These are phyloP conservation scores for Colletotrichum musae DNA, from an alignment of 2,329 filamentous ascomycete species.

Conservation along the genomic window DNA sequence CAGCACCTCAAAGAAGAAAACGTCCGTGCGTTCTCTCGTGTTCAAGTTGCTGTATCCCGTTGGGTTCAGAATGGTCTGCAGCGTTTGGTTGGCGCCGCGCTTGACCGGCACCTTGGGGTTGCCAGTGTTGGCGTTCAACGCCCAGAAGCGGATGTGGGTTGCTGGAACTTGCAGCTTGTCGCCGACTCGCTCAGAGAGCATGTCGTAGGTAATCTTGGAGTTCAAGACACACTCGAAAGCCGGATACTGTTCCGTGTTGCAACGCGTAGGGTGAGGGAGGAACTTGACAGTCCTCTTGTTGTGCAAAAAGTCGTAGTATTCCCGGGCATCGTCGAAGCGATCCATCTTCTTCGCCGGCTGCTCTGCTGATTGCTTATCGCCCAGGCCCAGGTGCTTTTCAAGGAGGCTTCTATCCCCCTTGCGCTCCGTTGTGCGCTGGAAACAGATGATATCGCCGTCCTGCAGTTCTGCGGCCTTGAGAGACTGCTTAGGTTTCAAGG, in stretches of 20 bases:
- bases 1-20: conserved; percentile 91
- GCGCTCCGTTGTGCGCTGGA: conserved; percentile 77
- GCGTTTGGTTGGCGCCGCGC: conserved; percentile 77
- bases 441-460: conserved; percentile 96
- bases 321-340: conserved; percentile 78
- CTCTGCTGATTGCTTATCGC: conserved; percentile 55
- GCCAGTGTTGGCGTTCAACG: conserved; percentile 81
- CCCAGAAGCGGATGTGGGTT: conserved; percentile 93
- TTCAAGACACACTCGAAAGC: conserved; percentile 85
- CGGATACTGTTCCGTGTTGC: conserved; percentile 70
- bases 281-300: conserved; percentile 88
- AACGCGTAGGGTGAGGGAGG: conserved; percentile 74
- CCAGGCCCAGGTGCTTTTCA: conserved; percentile 55
- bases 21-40: conserved; percentile 79
- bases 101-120: conserved; percentile 86
- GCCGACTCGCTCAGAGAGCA: conserved; percentile 86
- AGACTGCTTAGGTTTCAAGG: conserved; percentile 90
- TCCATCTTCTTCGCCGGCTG: conserved; percentile 61
- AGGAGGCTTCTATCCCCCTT: conserved; percentile 58
- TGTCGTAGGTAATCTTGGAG: conserved; percentile 91
- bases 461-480: conserved; percentile 94
- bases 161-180: conserved; percentile 82
- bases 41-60: conserved; percentile 80
- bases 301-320: conserved; percentile 94
- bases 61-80: conserved; percentile 84